Conservation (phyloP, 1,284 basidiomycete genomes). For the Malassezia arunalokei region DNA sequence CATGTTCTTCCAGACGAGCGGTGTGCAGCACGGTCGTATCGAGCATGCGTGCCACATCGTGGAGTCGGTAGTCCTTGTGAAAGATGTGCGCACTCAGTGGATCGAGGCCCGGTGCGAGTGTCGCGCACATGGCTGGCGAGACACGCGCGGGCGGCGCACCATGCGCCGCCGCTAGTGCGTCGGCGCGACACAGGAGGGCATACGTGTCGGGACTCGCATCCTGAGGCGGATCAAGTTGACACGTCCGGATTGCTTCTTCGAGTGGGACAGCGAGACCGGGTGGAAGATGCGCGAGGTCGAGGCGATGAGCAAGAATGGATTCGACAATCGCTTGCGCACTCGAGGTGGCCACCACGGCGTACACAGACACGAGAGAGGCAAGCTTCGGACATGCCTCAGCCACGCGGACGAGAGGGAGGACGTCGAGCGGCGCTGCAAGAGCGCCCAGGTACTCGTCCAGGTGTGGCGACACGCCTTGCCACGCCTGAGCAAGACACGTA, state of each 20-base stretch:
- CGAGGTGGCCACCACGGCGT: slow-evolving; percentile 1
- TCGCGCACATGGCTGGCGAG: slow-evolving; percentile 2
- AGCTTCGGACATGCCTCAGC: background rate
- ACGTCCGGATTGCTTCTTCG: slow-evolving; percentile 66
- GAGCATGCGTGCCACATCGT: slow-evolving; percentile 38
- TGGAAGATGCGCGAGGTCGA: slow-evolving; percentile 54
- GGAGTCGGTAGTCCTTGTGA: slow-evolving; percentile 30
- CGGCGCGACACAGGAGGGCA: slow-evolving; percentile 63
- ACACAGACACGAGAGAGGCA: slow-evolving; percentile 1
- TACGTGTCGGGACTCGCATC: slow-evolving; percentile 64
- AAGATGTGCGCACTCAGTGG: slow-evolving; percentile 37
- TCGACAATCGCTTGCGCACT: slow-evolving; percentile 51
- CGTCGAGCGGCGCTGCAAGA: background rate
- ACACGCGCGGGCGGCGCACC: slow-evolving; percentile 10
- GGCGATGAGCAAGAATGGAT: slow-evolving; percentile 53
- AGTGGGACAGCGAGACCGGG: slow-evolving; percentile 67
- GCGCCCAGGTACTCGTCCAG: background rate
- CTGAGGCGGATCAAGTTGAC: slow-evolving; percentile 62
- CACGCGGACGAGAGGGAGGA: background rate
- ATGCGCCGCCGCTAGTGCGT: slow-evolving; percentile 50
- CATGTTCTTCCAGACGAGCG: slow-evolving; percentile 16
- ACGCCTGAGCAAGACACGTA: background rate
- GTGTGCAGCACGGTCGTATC: slow-evolving; percentile 22
- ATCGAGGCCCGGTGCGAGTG: slow-evolving; percentile 24
- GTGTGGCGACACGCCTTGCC: background rate